These are phyloP conservation scores for Malus hybrid DNA, from an alignment of 331 rosid genomes.

Conservation along the genomic window DNA sequence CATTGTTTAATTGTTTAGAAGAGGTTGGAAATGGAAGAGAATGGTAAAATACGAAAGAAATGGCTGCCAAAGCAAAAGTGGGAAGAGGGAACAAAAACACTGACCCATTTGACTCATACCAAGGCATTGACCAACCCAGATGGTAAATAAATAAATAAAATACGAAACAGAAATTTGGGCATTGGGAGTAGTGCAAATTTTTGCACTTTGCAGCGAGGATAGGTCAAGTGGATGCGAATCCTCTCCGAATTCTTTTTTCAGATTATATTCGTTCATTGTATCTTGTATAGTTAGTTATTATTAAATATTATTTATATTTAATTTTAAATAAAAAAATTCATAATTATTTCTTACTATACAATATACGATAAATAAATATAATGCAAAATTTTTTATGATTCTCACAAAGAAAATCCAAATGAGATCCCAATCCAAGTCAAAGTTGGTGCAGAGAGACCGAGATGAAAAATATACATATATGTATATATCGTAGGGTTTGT, in stretches of 20 bases:
- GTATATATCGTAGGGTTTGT: neutral
- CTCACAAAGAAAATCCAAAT: too few relatives aligned
- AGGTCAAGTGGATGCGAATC: neutral
- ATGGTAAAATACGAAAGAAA: neutral
- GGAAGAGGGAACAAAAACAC: neutral
- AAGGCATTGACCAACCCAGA: neutral
- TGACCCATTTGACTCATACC: slow-evolving; percentile 4
- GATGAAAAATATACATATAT: neutral
- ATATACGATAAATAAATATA: too few relatives aligned
- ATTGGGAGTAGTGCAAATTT: slow-evolving; percentile 9
- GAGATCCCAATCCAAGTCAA: neutral
- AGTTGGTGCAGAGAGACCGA: neutral
- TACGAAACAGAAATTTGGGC: neutral
- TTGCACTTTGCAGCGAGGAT: neutral
- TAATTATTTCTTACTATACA: too few relatives aligned
- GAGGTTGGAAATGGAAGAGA: neutral
- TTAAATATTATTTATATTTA: rapidly evolving
- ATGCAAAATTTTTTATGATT: too few relatives aligned
- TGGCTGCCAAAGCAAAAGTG: neutral
- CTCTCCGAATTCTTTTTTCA: too few relatives aligned
- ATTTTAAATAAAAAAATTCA: too few relatives aligned
- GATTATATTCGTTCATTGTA: too few relatives aligned
- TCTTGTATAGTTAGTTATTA: rapidly evolving
- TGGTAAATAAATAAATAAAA: neutral
- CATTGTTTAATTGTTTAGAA: neutral